Evolutionary conservation across 176 grass and related monocot genomes (phyloP), one percentile per base, ranked within the genome.

Genomic region (Saccharum spontaneum): DNA sequence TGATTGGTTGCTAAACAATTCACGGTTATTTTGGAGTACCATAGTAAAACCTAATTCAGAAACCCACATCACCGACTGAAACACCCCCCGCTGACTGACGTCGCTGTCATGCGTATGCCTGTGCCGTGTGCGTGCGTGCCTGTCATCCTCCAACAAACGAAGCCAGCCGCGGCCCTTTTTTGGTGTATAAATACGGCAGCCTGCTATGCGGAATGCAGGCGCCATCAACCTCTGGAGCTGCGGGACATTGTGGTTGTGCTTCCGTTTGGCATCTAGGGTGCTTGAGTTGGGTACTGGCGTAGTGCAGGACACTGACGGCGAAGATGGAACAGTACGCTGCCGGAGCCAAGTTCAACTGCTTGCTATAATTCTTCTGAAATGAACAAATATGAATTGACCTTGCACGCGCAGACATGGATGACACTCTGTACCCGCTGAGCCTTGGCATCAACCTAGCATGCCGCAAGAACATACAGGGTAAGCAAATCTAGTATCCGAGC

Each of bases 401-500:
- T 16, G 0, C 8, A 10, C 83, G 8, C 77, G 38, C 88, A 98
- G 97, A 99, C 38, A 91, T 99, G 97, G 97, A 99, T 74, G 97
- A 99, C 63, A 99, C 97, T 13, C 82, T 99, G 17, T 99, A 96
- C 86, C 91, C 97, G 39, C 79, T 92, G 86, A 96, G 88, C 75
- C 84, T 86, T 4, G 97, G 97, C 1, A 83, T 99, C 86, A 94
- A 96, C 90, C 68, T 96, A 22, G 97, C 90, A 38, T 99, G 97
- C 88, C 93, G 93, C 36, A 88, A 94, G 36, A 99, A 99, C 81
- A 99, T 99, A 72, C 36, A 91, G 87, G 93, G 97, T 89, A 84
- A 70, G 6, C 41, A 17, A 39, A 28, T 28, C 5, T 57, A 3
- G 49, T 15, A 8, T 2, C 44, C 28, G 28, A 28, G 28, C 28